phyloP scores from a whole-genome alignment of 2,329 filamentous ascomycete species.

The Eurotiales sp. region DNA sequence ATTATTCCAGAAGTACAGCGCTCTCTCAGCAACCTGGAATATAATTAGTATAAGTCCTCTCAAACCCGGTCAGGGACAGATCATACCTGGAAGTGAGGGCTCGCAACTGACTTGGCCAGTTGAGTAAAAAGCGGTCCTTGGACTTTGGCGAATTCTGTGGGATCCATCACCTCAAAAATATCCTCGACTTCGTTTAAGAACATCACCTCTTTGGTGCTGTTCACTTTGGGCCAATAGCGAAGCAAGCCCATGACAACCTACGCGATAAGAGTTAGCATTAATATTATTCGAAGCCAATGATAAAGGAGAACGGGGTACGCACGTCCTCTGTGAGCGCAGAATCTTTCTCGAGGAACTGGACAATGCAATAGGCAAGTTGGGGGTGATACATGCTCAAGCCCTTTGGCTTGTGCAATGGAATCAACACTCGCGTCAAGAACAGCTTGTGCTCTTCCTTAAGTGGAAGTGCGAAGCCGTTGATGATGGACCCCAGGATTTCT shows the following conservation, averaged over 20 bases:
- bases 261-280: constrained; percentile 1
- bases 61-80: neutral
- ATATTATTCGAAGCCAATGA: no score
- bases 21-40: constrained; percentile 77
- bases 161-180: constrained; percentile 99
- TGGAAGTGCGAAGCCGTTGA: constrained; percentile 95
- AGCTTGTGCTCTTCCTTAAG: constrained; percentile 99
- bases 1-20: constrained; percentile 99
- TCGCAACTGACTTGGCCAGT: constrained; percentile 94
- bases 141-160: constrained; percentile 96
- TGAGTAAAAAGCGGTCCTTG: constrained; percentile 97
- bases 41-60: constrained; percentile 16
- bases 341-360: constrained; percentile 98
- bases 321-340: constrained; percentile 95
- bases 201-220: constrained; percentile 99
- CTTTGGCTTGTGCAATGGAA: constrained; percentile 97
- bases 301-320: no score
- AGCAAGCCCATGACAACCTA: constrained; percentile 90
- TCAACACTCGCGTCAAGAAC: constrained; percentile 86
- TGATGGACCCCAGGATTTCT: constrained; percentile 96
- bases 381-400: constrained; percentile 99
- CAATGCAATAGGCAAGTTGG: constrained; percentile 96
- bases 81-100: constrained; percentile 85
- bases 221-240: constrained; percentile 98
- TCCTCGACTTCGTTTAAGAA: constrained; percentile 98